A percentile compares a stretch with the other conserved stretches of the same genome.
These are phyloP conservation scores for Lithohypha guttulata DNA, from an alignment of 2,329 filamentous ascomycete species.

Conservation along the genomic window DNA sequence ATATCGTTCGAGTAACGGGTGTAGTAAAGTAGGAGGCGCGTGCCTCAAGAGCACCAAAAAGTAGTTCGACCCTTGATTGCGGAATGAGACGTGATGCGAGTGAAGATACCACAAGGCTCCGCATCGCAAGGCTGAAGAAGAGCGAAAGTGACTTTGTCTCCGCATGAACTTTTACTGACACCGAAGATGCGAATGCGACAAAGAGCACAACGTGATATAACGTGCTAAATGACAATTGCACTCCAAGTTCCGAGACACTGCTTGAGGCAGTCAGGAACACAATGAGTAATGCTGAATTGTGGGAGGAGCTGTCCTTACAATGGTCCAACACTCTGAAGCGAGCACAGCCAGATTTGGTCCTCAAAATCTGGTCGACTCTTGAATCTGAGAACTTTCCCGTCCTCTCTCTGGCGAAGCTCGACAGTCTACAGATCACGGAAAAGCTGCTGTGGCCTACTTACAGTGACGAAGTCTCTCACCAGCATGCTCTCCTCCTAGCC, in stretches of 20 bases:
- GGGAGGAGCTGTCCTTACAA: slow-evolving; percentile 66
- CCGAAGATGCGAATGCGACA: too few relatives aligned
- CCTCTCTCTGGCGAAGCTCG: slow-evolving; percentile 68
- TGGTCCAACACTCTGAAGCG: slow-evolving; percentile 22
- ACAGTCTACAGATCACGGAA: slow-evolving; percentile 84
- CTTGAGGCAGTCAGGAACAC: too few relatives aligned
- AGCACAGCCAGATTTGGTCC: slow-evolving; percentile 61
- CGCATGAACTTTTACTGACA: neutral
- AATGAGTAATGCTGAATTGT: slow-evolving; percentile 29
- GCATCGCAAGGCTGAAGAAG: neutral
- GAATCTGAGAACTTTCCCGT: slow-evolving; percentile 71
- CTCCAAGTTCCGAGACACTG: too few relatives aligned
- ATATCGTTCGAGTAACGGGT: slow-evolving; percentile 3
- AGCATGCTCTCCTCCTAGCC: slow-evolving; percentile 78
- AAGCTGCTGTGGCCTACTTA: slow-evolving; percentile 95
- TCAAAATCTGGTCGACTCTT: slow-evolving; percentile 77
- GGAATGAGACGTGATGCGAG: too few relatives aligned
- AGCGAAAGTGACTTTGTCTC: neutral
- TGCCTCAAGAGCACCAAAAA: neutral
- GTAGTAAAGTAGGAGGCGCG: neutral
- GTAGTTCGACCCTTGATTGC: too few relatives aligned
- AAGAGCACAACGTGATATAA: too few relatives aligned
- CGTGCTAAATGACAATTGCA: too few relatives aligned
- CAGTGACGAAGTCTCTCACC: slow-evolving; percentile 76
- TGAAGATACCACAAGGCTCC: too few relatives aligned